Base-by-base conservation (phyloP, 192 early-diverging fungal genomes). In the Coemansia erecta region DNA sequence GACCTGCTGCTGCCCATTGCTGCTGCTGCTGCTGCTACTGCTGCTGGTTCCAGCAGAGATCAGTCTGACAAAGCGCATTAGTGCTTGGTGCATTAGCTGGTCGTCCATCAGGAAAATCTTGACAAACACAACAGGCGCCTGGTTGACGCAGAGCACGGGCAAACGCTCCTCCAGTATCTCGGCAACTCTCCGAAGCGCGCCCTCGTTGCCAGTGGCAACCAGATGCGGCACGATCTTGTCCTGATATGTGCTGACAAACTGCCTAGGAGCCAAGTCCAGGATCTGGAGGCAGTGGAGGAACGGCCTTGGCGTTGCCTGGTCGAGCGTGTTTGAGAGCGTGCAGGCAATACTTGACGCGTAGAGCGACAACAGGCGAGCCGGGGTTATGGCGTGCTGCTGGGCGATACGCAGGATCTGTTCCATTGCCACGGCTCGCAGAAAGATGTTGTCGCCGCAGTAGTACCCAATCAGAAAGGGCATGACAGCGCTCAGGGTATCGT, bases 81-180 rank as follows among this genome's bases (percentile, higher is more conserved):
- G 67, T 0, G 64, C 78, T 51, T 72, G 54, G 24, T 71, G 68
- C 78, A 81, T 81, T 11, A 63, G 72, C 78, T 75, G 72, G 48
- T 81, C 78, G 59, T 81, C 78, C 58, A 81, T 71, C 42, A 81
- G 41, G 23, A 81, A 81, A 4, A 81, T 81, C 33, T 61, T 70
- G 40, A 67, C 64, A 47, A 81, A 81, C 11, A 81, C 64, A 11
- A 57, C 61, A 0, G 72, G 72, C 2, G 72, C 73, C 15, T 75
- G 73, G 45, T 81, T 72, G 22, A 81, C 69, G 22, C 78, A 81
- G 13, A 81, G 60, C 10, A 81, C 78, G 0, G 78, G 72, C 45
- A 81, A 56, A 14, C 51, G 68, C 3, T 63, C 57, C 37, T 64
- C 62, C 15, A 74, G 19, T 12, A 75, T 69, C 22, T 66, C 57